Percentiles rank a stretch among this genome's conserved stretches.
Conservation (phyloP, 163 green algal species). For the Scenedesmus sp. region DNA sequence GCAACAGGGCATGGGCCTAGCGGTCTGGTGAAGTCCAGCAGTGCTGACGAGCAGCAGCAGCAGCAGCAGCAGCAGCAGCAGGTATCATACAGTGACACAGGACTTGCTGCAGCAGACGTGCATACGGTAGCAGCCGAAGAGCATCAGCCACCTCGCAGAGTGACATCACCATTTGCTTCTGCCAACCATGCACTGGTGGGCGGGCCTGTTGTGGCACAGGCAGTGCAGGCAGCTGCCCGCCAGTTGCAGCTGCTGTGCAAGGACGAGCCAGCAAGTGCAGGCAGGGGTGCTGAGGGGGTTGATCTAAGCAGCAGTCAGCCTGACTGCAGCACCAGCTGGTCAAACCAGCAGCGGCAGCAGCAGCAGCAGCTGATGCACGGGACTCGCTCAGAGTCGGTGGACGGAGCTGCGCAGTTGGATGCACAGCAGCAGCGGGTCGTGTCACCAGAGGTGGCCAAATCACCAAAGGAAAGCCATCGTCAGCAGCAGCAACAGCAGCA, state of each 20-base stretch:
- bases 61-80: background rate
- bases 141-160: background rate
- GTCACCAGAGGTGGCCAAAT: too few relatives aligned
- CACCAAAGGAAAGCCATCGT: background rate
- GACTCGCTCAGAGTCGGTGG: background rate
- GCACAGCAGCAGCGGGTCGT: background rate
- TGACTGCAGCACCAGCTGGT: background rate
- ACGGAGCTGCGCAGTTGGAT: background rate
- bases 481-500: background rate
- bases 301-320: background rate
- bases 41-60: background rate
- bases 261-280: background rate
- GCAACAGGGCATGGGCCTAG: background rate
- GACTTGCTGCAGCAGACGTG: background rate
- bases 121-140: too few relatives aligned
- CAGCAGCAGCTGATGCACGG: background rate
- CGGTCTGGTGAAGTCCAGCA: conserved; percentile 6
- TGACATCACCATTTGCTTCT: conserved; percentile 5
- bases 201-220: conserved; percentile 5
- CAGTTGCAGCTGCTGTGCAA: background rate
- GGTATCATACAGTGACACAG: background rate
- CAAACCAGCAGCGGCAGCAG: background rate
- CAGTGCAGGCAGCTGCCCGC: background rate
- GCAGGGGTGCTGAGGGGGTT: background rate
- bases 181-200: background rate